Evolutionary conservation across 805 yeast genomes (phyloP), one percentile per base, ranked within the genome.

Genomic region (Wickerhamiella hasegawae): DNA sequence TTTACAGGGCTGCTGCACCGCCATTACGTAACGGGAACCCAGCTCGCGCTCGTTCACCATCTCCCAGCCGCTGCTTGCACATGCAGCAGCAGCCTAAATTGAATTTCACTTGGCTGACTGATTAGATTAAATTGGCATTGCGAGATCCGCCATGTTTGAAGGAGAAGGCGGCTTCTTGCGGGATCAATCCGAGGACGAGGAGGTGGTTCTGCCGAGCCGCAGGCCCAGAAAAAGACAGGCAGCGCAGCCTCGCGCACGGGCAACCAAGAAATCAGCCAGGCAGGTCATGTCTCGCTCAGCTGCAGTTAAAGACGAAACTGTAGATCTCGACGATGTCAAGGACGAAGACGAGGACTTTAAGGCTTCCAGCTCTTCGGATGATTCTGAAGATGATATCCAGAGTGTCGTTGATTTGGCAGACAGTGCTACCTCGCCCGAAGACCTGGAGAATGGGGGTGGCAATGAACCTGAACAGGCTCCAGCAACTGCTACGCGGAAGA

Each of bases 391-490:
- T 10, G 36, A 34, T 11, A 22, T 22, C 11, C 24, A 22, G 24
- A 22, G 24, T n/a, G 36, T 34, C 11, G 18, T 28, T 20, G 36
- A 34, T 28, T 15, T 34, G 14, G 20, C 25, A 22, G 36, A 34
- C 16, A 24, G 20, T 15, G 14, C 35, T 19, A 30, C 18, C 5
- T 18, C 34, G n/a, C 27, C 21, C 5, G 22, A 25, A 16, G 35
- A 24, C 17, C 17, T 12, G 12, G 31, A 33, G 14, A n/a, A 23
- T 5, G 28, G 3, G 14, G 18, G 24, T 6, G 29, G 9, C 14
- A n/a, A 9, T 9, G 21, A 14, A 14, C 19, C 11, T 10, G 31
- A 28, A 11, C 20, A 12, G 6, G 20, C 28, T 14, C 28, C 10
- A 10, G 28, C 6, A 14, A 14, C 28, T 5, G 16, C 28, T 6